Conservation (phyloP, 1,284 basidiomycete species). For the Prillingera fragicola region DNA sequence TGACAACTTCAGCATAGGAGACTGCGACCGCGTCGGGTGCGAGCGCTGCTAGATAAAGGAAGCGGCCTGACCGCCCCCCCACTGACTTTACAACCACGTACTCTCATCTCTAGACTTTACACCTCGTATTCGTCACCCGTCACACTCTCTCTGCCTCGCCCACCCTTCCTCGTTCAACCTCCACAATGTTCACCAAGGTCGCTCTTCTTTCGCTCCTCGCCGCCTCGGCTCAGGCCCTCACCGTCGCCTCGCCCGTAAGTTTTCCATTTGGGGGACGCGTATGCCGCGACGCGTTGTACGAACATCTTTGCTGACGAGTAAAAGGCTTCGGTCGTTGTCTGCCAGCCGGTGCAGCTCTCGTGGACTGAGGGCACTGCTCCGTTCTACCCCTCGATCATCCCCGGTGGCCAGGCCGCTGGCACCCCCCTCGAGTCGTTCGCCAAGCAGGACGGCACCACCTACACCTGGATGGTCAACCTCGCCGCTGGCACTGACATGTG, state of each 20-base stretch:
- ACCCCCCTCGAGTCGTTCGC: constrained; percentile 38
- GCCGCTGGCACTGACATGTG: constrained; percentile 56
- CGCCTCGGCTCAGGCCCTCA: constrained; percentile 4
- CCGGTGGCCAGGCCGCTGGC: constrained; percentile 60
- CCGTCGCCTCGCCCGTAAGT: constrained; percentile 8
- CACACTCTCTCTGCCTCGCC: no score
- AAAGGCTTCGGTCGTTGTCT: constrained; percentile 40
- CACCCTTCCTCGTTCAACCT: background rate
- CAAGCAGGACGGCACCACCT: constrained; percentile 48
- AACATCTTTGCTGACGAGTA: background rate
- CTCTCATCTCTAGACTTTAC: no score
- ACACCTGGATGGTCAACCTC: constrained; percentile 63
- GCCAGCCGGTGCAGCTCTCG: constrained; percentile 47
- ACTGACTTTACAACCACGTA: no score
- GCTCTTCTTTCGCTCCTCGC: constrained; percentile 5
- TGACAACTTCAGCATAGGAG: no score
- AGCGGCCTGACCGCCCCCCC: no score
- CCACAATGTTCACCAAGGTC: constrained; percentile 9
- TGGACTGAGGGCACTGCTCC: constrained; percentile 58
- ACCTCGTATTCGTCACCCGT: no score
- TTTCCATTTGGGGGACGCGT: no score
- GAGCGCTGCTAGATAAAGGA: no score
- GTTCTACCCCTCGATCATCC: constrained; percentile 62
- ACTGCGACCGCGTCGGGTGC: no score
- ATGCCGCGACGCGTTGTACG: no score